Percentiles rank a stretch among this genome's conserved stretches.
Evolutionary conservation across 1,284 basidiomycete genomes (phyloP).

Genomic region (Pascua sp.): DNA sequence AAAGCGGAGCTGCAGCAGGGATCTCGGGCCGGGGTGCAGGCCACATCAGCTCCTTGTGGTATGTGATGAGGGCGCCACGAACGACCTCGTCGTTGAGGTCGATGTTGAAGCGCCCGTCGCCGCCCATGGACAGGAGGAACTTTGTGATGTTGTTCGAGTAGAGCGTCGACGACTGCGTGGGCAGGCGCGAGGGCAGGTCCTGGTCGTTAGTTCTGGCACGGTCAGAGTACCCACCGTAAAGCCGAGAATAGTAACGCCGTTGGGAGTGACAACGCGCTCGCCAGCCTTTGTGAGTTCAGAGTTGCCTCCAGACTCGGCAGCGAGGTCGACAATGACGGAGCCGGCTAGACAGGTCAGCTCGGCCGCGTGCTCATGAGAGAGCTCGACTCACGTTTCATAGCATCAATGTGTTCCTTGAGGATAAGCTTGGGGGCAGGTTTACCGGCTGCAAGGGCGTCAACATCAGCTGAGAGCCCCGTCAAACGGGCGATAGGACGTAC

Average conservation of each 20-base stretch:
- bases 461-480: slow-evolving; percentile 21
- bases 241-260: slow-evolving; percentile 77
- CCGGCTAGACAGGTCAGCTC: slow-evolving; percentile 49
- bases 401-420: slow-evolving; percentile 70
- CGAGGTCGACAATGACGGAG: slow-evolving; percentile 77
- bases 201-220: slow-evolving; percentile 50
- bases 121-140: slow-evolving; percentile 73
- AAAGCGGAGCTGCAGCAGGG: background rate
- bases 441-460: slow-evolving; percentile 62
- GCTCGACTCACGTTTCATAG: slow-evolving; percentile 64
- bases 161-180: slow-evolving; percentile 77
- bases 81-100: slow-evolving; percentile 77
- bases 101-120: slow-evolving; percentile 60
- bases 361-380: background rate
- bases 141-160: slow-evolving; percentile 88
- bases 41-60: slow-evolving; percentile 63
- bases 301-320: slow-evolving; percentile 78
- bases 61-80: slow-evolving; percentile 70
- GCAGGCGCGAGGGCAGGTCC: slow-evolving; percentile 74
- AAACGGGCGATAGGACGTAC: slow-evolving; percentile 48
- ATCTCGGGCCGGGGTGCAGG: slow-evolving; percentile 46
- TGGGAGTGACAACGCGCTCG: slow-evolving; percentile 58
- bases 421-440: slow-evolving; percentile 78
- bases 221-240: slow-evolving; percentile 25
- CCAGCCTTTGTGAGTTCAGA: slow-evolving; percentile 75